phyloP scores from a whole-genome alignment of 2,329 filamentous ascomycete genomes.

The Arthroderma uncinatum region DNA sequence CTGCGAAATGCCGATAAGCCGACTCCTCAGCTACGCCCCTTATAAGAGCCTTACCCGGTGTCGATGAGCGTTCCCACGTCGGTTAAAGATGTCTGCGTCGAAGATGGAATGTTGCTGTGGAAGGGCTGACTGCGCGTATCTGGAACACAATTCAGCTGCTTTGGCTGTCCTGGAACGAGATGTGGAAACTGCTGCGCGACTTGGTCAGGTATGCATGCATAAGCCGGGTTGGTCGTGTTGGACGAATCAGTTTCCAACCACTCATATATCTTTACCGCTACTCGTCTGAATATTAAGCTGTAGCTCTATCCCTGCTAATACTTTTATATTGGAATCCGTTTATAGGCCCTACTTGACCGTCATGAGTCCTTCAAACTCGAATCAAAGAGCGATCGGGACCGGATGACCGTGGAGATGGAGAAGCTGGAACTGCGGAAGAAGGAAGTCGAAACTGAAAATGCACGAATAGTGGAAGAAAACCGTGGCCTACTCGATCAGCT shows the following conservation, averaged over 20 bases:
- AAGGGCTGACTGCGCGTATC: constrained; percentile 62
- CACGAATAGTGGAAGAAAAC: constrained; percentile 71
- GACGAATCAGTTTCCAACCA: constrained; percentile 6
- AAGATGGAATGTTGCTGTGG: constrained; percentile 68
- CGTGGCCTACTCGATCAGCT: constrained; percentile 69
- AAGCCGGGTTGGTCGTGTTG: not conserved
- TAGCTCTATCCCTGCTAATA: constrained; percentile 4
- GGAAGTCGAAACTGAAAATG: constrained; percentile 65
- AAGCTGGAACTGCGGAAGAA: constrained; percentile 63
- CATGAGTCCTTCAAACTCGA: constrained; percentile 93
- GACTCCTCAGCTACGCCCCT: not conserved
- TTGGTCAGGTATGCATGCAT: constrained; percentile 64
- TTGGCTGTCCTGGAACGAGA: constrained; percentile 77
- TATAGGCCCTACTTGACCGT: constrained; percentile 72
- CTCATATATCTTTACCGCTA: not conserved
- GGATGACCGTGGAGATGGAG: constrained; percentile 62
- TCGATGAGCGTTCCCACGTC: constrained; percentile 1
- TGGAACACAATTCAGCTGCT: constrained; percentile 67
- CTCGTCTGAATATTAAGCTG: not conserved
- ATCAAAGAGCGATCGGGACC: constrained; percentile 70
- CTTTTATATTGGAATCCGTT: constrained; percentile 19
- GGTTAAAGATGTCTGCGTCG: constrained; percentile 7
- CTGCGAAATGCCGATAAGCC: not conserved
- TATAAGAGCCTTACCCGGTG: not conserved
- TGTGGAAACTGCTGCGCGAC: constrained; percentile 70